Evolutionary conservation across 73 alveolate species (phyloP), one percentile per base, ranked within the genome.

Genomic region (Paramecium caudatum): DNA sequence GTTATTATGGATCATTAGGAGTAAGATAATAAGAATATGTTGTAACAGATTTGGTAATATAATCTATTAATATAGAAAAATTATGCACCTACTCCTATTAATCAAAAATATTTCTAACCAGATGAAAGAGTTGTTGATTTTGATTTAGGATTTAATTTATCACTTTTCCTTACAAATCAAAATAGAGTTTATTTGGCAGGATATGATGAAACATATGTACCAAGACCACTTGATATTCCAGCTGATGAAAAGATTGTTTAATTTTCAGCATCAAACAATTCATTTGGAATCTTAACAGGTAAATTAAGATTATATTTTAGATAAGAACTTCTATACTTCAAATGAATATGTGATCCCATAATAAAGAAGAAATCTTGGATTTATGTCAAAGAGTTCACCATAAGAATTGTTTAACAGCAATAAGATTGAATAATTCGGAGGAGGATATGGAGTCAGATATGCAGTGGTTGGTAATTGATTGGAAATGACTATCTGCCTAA

Each of bases 1-100:
- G 68, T 43, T 37, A 45, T 74, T 74, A 39, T 41, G 88, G 88
- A 2, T 74, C 62, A 21, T 41, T 74, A 7, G 88, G 88, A 9
- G 88, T 74, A 12, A 74, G 88, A 74, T 30, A 74, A 41, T 74
- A 74, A 43, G 88, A 74, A 74, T 74, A 74, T 74, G 88, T 74
- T 45, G 68, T 74, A n/a, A 74, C 88, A 39, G 88, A 74, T 43
- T 3, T 37, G 3, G 88, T 74, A 74, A 13, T 19, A 9, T 19
- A 10, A 41, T 39, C 34, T 4, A 32, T 65, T 32, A 33, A 10
- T 65, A 2, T 45, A 74, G 88, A 68, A 27, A 27, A 74, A 74
- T 21, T 17, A 23, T 10, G 7, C 25, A 1, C 88, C 88, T 1
- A 74, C 47, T 12, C 62, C 68, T 21, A 68, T 74, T 3, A 74